Percentiles rank a stretch among this genome's conserved stretches.
Evolutionary conservation across 202 grass and related monocot species (phyloP).

Genomic region (Brachypodium distachyon): DNA sequence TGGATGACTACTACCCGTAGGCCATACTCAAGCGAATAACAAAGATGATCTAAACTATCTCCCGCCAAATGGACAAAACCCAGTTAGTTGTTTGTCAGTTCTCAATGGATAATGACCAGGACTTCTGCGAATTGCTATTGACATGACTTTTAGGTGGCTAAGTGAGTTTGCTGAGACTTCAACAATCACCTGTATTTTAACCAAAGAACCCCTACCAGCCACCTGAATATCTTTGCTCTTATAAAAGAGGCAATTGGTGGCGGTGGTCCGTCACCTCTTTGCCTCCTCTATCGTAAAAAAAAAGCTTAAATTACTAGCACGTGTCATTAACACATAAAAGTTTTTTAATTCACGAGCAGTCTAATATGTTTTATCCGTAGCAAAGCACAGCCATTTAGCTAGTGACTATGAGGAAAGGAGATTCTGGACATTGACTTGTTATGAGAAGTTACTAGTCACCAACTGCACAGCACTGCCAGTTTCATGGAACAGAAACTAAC

Average conservation of each 20-base stretch:
- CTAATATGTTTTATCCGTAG: no score
- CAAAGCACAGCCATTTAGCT: no score
- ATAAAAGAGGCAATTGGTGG: no score
- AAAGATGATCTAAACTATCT: not conserved
- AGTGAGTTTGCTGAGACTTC: not conserved
- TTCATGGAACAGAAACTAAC: conserved; percentile 30
- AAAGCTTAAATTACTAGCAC: no score
- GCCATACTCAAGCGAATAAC: not conserved
- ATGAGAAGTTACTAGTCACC: not conserved
- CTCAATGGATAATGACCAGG: not conserved
- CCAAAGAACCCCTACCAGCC: not conserved
- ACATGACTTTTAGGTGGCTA: not conserved
- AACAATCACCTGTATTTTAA: not conserved
- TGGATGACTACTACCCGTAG: not conserved
- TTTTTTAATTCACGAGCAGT: no score
- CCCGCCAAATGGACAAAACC: not conserved
- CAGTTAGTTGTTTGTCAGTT: not conserved
- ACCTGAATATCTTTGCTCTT: no score
- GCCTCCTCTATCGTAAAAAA: no score
- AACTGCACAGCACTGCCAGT: not conserved
- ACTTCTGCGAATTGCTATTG: not conserved
- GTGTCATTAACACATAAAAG: no score
- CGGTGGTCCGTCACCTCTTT: no score
- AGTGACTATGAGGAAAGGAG: not conserved
- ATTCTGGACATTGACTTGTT: not conserved